A percentile compares a stretch with the other conserved stretches of the same genome.
phyloP scores from a whole-genome alignment of 257 asterid species.

The Anisodus acutangulus region DNA sequence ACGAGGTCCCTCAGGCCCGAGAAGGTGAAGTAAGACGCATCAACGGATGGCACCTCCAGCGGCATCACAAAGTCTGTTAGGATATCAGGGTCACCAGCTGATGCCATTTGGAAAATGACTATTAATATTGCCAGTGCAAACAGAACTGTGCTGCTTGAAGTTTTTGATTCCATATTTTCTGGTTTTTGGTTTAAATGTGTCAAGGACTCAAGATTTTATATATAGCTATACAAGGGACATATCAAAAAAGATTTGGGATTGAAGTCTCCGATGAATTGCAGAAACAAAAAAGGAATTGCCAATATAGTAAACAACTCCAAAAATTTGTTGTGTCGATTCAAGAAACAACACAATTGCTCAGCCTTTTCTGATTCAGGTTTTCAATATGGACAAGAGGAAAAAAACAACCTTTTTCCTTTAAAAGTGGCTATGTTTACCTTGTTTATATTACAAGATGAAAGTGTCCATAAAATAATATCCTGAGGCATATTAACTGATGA shows the following conservation, averaged over 20 bases:
- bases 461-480: background rate
- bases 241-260: background rate
- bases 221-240: background rate
- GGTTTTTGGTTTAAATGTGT: background rate
- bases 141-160: background rate
- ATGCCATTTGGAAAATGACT: background rate
- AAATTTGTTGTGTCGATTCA: background rate
- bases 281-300: background rate
- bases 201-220: background rate
- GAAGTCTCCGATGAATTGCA: conserved; percentile 21
- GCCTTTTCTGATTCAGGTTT: background rate
- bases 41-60: no score
- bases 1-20: no score
- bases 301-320: background rate
- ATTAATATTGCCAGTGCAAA: conserved; percentile 18
- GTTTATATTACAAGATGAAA: background rate
- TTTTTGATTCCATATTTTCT: background rate
- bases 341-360: background rate
- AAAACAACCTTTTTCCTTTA: background rate
- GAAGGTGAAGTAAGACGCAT: no score
- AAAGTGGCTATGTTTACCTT: background rate
- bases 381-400: background rate
- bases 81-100: no score
- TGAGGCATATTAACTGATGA: background rate
- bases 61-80: no score